phyloP scores from a whole-genome alignment of 179 eudicot species.

The Spinacia oleracea region DNA sequence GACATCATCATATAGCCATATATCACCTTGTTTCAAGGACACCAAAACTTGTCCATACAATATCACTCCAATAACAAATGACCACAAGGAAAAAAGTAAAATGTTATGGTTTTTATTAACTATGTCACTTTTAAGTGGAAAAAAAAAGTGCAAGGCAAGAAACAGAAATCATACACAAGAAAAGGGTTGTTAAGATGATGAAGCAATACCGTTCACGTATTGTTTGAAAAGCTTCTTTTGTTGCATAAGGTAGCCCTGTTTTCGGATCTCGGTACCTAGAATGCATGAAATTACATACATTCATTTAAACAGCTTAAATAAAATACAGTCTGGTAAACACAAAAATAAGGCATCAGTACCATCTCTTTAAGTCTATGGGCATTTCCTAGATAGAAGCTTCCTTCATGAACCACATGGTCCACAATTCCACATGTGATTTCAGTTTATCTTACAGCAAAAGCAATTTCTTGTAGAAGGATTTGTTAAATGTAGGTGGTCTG shows the following conservation, averaged over 20 bases:
- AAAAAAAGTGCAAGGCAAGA: not conserved
- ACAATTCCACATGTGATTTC: too few relatives aligned
- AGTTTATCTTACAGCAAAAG: not conserved
- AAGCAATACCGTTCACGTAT: slow-evolving; percentile 68
- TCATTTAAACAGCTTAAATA: not conserved
- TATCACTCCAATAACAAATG: not conserved
- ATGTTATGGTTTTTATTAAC: not conserved
- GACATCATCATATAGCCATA: not conserved
- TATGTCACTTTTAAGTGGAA: not conserved
- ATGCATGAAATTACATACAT: slow-evolving; percentile 8
- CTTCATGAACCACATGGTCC: not conserved
- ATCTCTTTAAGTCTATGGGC: not conserved
- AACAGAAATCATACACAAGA: not conserved
- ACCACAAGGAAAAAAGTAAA: not conserved
- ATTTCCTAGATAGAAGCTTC: not conserved
- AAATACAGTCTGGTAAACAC: not conserved
- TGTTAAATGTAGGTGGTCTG: not conserved
- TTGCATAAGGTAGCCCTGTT: slow-evolving; percentile 94
- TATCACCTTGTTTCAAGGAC: not conserved
- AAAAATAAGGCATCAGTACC: not conserved
- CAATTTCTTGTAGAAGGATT: not conserved
- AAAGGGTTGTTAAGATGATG: not conserved
- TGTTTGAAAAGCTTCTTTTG: slow-evolving; percentile 83
- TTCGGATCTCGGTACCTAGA: slow-evolving; percentile 90
- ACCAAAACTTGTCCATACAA: not conserved